Conservation (phyloP, 2,329 filamentous ascomycete genomes). For the Ciborinia camelliae region DNA sequence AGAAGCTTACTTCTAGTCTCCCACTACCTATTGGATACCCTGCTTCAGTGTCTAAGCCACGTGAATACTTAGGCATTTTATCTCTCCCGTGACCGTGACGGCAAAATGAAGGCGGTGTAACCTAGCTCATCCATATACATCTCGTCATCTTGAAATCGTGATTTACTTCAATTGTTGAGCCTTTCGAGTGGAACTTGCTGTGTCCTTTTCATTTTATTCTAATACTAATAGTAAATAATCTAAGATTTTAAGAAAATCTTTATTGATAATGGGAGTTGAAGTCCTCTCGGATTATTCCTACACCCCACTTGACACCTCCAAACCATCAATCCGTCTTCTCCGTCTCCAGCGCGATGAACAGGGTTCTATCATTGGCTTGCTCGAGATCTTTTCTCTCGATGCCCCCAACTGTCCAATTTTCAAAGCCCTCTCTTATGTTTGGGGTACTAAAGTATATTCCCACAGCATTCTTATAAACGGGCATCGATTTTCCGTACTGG, state of each 20-base stretch:
- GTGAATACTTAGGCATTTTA: too few species aligned
- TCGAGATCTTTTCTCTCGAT: constrained; percentile 3
- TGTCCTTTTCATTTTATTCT: not conserved
- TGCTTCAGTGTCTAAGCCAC: too few species aligned
- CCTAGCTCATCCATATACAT: not conserved
- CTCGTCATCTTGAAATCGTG: not conserved
- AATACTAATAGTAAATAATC: not conserved
- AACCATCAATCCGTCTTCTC: constrained; percentile 15
- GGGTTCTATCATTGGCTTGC: constrained; percentile 14
- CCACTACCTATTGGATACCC: too few species aligned
- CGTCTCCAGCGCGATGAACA: constrained; percentile 1
- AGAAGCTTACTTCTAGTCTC: too few species aligned
- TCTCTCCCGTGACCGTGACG: too few species aligned
- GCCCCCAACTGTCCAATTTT: not conserved
- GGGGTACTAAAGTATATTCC: not conserved
- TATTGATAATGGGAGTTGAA: not conserved
- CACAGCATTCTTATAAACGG: not conserved
- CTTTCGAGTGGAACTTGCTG: not conserved
- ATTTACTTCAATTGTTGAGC: not conserved
- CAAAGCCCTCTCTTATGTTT: not conserved
- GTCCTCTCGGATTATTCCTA: constrained; percentile 11
- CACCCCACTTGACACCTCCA: constrained; percentile 13
- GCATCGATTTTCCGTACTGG: not conserved
- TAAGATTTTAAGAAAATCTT: not conserved
- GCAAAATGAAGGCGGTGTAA: not conserved